phyloP scores from a whole-genome alignment of 805 yeast genomes.

The Wickerhamomyces queroliae region DNA sequence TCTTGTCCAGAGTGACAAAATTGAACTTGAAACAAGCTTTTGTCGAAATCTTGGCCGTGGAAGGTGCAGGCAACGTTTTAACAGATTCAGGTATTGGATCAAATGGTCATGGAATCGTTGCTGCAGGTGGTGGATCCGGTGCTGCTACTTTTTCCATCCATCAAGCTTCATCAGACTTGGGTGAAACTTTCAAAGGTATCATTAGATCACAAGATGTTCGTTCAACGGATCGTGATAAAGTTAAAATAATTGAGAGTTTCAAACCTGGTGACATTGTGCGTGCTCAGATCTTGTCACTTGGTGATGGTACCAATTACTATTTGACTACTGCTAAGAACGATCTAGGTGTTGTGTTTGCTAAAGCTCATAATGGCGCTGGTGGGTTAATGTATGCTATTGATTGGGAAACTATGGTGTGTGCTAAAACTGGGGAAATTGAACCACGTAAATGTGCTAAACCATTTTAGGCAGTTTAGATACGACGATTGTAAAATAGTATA shows the following conservation, averaged over 20 bases:
- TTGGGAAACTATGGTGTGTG: conserved; percentile 92
- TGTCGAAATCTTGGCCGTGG: conserved; percentile 71
- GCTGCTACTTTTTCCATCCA: conserved; percentile 36
- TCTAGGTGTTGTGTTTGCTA: conserved; percentile 90
- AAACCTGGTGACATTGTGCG: conserved; percentile 91
- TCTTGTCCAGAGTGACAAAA: conserved; percentile 67
- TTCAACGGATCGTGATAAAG: conserved; percentile 85
- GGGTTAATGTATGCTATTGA: conserved; percentile 81
- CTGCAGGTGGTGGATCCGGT: conserved; percentile 53
- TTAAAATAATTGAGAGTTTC: conserved; percentile 71
- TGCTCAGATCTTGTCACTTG: conserved; percentile 75
- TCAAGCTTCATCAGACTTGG: conserved; percentile 60
- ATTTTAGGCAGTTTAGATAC: conserved; percentile 26
- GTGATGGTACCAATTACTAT: conserved; percentile 91
- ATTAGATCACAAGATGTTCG: conserved; percentile 85
- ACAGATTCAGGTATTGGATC: conserved; percentile 65
- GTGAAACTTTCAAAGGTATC: conserved; percentile 84
- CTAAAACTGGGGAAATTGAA: conserved; percentile 68
- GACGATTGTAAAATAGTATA: neutral
- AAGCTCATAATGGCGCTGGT: conserved; percentile 59
- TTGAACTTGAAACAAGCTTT: conserved; percentile 65
- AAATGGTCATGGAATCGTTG: conserved; percentile 35
- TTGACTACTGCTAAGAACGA: conserved; percentile 86
- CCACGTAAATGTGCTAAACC: conserved; percentile 92
- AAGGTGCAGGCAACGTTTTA: conserved; percentile 50